These are phyloP conservation scores for Neurospora discreta DNA, from an alignment of 495 filamentous ascomycete species.

Conservation along the genomic window DNA sequence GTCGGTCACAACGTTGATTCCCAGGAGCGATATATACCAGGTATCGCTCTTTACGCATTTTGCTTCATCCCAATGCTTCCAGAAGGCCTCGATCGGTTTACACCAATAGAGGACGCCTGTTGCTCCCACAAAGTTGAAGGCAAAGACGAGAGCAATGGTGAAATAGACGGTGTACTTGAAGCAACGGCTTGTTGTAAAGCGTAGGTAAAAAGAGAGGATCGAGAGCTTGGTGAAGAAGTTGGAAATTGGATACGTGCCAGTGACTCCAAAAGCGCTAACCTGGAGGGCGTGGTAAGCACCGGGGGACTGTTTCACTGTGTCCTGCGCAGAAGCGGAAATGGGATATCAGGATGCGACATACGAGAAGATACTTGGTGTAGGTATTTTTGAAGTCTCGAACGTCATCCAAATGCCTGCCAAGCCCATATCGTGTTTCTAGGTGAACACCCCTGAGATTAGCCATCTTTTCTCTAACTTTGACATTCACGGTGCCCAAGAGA, in stretches of 20 bases:
- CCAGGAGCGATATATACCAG: slow-evolving; percentile 3
- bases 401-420: background rate
- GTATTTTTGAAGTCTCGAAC: background rate
- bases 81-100: slow-evolving; percentile 7
- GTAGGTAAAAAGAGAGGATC: slow-evolving; percentile 14
- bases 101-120: slow-evolving; percentile 11
- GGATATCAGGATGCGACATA: background rate
- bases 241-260: slow-evolving; percentile 5
- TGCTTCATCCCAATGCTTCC: background rate
- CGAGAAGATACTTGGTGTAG: slow-evolving; percentile 1
- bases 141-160: slow-evolving; percentile 7
- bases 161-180: slow-evolving; percentile 8
- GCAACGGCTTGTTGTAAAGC: slow-evolving; percentile 9
- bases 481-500: background rate
- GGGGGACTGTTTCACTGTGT: background rate
- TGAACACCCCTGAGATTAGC: background rate
- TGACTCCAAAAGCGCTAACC: slow-evolving; percentile 3
- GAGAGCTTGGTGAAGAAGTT: slow-evolving; percentile 14
- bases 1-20: slow-evolving; percentile 10
- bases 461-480: background rate
- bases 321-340: background rate
- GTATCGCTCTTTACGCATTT: slow-evolving; percentile 3
- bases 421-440: slow-evolving; percentile 5
- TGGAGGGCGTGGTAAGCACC: background rate
- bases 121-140: slow-evolving; percentile 3